Conservation (phyloP, 2,329 filamentous ascomycete species). For the Falciphora oryzae region DNA sequence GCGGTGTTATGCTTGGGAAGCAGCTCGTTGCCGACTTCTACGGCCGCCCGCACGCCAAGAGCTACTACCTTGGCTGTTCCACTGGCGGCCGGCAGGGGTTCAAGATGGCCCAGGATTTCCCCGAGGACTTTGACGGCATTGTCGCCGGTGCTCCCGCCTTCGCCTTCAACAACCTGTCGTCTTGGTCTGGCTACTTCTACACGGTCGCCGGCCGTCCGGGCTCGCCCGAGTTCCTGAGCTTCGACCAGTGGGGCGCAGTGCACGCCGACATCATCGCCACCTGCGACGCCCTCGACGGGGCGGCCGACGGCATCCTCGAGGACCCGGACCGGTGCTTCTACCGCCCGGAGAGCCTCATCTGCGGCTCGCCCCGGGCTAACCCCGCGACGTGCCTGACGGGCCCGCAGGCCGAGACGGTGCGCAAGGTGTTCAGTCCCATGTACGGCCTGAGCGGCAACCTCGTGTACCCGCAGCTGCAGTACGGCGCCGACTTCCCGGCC, state of each 20-base stretch:
- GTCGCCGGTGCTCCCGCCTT: slow-evolving; percentile 44
- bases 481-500: slow-evolving; percentile 38
- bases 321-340: slow-evolving; percentile 39
- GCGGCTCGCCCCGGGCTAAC: slow-evolving; percentile 15
- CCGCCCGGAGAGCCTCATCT: slow-evolving; percentile 25
- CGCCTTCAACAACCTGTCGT: slow-evolving; percentile 42
- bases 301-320: slow-evolving; percentile 43
- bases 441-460: slow-evolving; percentile 26
- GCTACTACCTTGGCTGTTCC: slow-evolving; percentile 52
- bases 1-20: slow-evolving; percentile 42
- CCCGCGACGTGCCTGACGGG: slow-evolving; percentile 31
- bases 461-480: slow-evolving; percentile 37
- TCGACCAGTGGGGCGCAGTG: slow-evolving; percentile 32
- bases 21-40: slow-evolving; percentile 43
- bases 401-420: slow-evolving; percentile 29
- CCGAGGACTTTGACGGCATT: slow-evolving; percentile 51
- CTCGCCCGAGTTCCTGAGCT: slow-evolving; percentile 31
- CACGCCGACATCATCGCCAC: slow-evolving; percentile 37
- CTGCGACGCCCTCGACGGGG: slow-evolving; percentile 45
- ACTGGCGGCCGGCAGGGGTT: slow-evolving; percentile 54
- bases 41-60: slow-evolving; percentile 32
- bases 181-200: slow-evolving; percentile 36
- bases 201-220: slow-evolving; percentile 41
- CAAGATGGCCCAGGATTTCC: slow-evolving; percentile 45
- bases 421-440: slow-evolving; percentile 19